Evolutionary conservation across 2,329 filamentous ascomycete genomes (phyloP), one percentile per base, ranked within the genome.

Genomic region (Botrytis fabae): DNA sequence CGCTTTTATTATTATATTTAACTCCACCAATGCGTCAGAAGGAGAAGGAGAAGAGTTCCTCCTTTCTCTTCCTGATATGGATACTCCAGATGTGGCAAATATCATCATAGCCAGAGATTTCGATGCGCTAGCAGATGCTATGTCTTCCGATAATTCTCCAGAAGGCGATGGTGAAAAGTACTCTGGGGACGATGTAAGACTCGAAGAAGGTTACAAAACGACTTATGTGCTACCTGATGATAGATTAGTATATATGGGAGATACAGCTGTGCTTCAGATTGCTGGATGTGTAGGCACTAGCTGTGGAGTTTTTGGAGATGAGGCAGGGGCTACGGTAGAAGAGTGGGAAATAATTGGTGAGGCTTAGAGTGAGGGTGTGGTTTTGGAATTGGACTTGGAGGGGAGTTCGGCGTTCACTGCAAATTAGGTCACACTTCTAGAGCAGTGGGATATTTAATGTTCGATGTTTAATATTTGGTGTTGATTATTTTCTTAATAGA

Each of bases 271-370:
- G 71, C 76, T 88, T 74, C 81, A 82, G 40, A 82, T 87, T 35
- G 74, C 75, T 57, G 86, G 86, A 2, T 85, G 83, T 75, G 16
- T 66, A n/a, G 61, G 61, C 18, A 78, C 80, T 72, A 69, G 60
- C 1, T 76, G 73, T 48, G 73, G 79, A 9, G 77, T 78, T 28
- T 32, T 42, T 57, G 70, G 61, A 22, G 76, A 82, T 74, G 78
- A 79, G 12, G 78, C 76, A 0, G 86, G 85, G 0, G 84, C 84
- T 12, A 86, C 83, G 57, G 85, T 87, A 1, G 85, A 84, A n/a
- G 86, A 87, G 79, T 86, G 83, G 81, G 83, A 80, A 74, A 70
- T 84, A 51, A 76, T 83, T 25, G 75, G 61, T 8, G 38, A 32
- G 10, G 16, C 40, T 25, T 71, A 66, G 5, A 14, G 42, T n/a